Evolutionary conservation across 2,329 filamentous ascomycete genomes (phyloP).

Genomic region (Cladosporium sp.): DNA sequence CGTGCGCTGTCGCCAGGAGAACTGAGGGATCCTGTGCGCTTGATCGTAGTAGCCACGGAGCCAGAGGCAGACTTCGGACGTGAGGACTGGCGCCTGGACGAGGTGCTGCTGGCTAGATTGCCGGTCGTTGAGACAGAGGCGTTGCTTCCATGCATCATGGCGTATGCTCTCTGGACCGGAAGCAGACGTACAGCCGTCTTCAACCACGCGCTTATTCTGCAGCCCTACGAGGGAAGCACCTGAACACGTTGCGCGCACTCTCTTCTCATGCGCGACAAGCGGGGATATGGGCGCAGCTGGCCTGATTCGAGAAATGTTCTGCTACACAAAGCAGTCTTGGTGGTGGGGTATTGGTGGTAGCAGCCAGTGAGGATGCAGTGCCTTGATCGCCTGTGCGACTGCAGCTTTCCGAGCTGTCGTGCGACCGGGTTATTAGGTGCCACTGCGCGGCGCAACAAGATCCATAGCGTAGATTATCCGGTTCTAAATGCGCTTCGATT

Average conservation of each 20-base stretch:
- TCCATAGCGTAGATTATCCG: slow-evolving; percentile 4
- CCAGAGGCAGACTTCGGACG: slow-evolving; percentile 43
- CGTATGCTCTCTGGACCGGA: slow-evolving; percentile 1
- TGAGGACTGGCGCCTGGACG: slow-evolving; percentile 27
- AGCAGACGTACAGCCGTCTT: slow-evolving; percentile 8
- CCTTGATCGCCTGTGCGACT: slow-evolving; percentile 2
- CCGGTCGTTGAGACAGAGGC: slow-evolving; percentile 18
- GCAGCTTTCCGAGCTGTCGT: slow-evolving; percentile 13
- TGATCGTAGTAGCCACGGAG: slow-evolving; percentile 39
- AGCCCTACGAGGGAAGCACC: slow-evolving; percentile 9
- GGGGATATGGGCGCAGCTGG: background rate
- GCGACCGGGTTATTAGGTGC: slow-evolving; percentile 8
- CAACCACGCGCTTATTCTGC: slow-evolving; percentile 10
- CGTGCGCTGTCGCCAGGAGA: slow-evolving; percentile 26
- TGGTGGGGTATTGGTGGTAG: background rate
- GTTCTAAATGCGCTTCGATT: background rate
- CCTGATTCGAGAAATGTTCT: slow-evolving; percentile 5
- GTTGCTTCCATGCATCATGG: slow-evolving; percentile 19
- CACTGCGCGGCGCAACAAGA: slow-evolving; percentile 10
- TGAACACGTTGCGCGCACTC: slow-evolving; percentile 6
- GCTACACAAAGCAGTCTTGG: slow-evolving; percentile 4
- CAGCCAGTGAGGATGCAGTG: slow-evolving; percentile 2
- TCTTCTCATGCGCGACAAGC: slow-evolving; percentile 2
- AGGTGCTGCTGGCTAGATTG: slow-evolving; percentile 8
- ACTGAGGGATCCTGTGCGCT: slow-evolving; percentile 37